Conservation (phyloP, 441 rosid species). For the Erysimum cheiri region DNA sequence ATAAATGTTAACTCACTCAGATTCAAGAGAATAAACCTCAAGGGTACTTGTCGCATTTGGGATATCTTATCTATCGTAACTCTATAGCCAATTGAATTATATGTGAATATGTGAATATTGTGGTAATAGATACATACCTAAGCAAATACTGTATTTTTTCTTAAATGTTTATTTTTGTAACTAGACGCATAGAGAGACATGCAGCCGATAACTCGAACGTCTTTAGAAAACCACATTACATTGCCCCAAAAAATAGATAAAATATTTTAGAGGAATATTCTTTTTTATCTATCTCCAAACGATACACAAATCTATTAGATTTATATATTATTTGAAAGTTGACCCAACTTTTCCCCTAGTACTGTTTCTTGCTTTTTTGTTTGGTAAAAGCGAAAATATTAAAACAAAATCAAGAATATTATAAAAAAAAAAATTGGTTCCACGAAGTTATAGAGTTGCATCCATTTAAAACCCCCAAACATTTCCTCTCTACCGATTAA, state of each 20-base stretch:
- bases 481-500: constrained; percentile 26
- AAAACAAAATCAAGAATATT: neutral
- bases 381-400: neutral
- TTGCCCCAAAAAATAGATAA: neutral
- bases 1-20: no score
- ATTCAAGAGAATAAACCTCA: no score
- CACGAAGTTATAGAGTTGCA: constrained; percentile 14
- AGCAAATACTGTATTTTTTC: neutral
- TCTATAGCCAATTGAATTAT: no score
- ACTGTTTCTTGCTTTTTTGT: constrained; percentile 9
- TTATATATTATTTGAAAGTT: constrained; percentile 12
- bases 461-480: constrained; percentile 6
- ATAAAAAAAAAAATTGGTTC: neutral
- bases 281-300: neutral
- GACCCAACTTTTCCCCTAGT: neutral
- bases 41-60: no score
- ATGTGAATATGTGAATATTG: no score
- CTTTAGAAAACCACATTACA: neutral
- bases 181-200: constrained; percentile 8
- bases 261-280: neutral
- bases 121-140: no score
- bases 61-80: no score
- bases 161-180: no score
- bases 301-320: constrained; percentile 19
- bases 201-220: constrained; percentile 24